Base-by-base conservation (phyloP, 163 green algal genomes). In the Prototheca wickerhamii region DNA sequence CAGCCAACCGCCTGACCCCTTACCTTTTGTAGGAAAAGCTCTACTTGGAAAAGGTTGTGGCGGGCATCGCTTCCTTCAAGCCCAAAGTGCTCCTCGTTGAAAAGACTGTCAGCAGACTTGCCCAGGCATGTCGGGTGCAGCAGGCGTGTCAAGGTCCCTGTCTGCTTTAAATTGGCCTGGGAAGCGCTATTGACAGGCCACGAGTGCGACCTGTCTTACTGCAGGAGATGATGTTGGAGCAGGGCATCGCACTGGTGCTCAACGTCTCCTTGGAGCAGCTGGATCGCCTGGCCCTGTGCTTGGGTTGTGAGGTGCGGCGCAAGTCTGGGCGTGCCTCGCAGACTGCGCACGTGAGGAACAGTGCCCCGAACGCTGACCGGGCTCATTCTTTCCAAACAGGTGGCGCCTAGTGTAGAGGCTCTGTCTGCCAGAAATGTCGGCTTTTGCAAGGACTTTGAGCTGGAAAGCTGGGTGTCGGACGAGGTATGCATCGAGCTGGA, bases 1-100 rank as follows among this genome's bases (percentile, higher is more conserved):
- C n/a, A n/a, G n/a, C n/a, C n/a, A n/a, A n/a, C n/a, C n/a, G n/a
- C n/a, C n/a, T n/a, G n/a, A n/a, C n/a, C n/a, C n/a, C 18, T 29
- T 20, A 59, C 23, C 6, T 12, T 64, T 50, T 28, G 12, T 60
- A 67, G 66, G 66, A 72, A 51, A 34, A 67, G 44, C 31, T 55
- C 42, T 64, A 49, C 25, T 49, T 63, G 18, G 40, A 1, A 32
- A n/a, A 56, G 35, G 52, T 75, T 77, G 77, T 91, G 34, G 72
- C 81, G 25, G 74, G 75, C 31, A 62, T 91, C 21, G 71, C 73
- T n/a, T 62, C 63, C 0, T 72, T 81, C 54, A 60, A 71, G 61
- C 90, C 90, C 32, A 78, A 93, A 54, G 70, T 97, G 32, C 65
- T 97, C 68, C 67, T 97, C 54, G 89, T 97, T 55, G 91, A 95